Evolutionary conservation across 768 basidiomycete species (phyloP), one percentile per base, ranked within the genome.

Genomic region (Neoboletus subvelutipes): DNA sequence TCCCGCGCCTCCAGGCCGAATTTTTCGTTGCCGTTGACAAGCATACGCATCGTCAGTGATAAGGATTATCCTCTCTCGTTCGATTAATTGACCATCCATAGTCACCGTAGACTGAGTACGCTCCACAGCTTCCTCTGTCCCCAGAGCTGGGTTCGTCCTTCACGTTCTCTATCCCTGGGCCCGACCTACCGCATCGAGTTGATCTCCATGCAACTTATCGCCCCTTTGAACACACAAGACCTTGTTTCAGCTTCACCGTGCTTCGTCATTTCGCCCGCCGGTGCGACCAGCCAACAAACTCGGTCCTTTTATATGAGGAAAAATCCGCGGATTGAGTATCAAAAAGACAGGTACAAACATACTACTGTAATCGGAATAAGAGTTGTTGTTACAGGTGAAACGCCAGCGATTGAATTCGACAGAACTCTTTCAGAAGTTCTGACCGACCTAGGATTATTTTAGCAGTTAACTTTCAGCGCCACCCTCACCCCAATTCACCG

Each of bases 251-350:
- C 18, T 26, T 41, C 42, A 22, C 29, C 26, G 60, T 37, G 20
- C 60, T 41, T 62, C 60, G 55, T 31, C 37, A 41, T 57, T 61
- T 54, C 50, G 29, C 24, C 49, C 45, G 39, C 45, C 47, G 34
- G 45, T 41, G 3, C 20, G 17, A 29, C n/a, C 29, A 49, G 31
- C 49, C 39, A 24, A 45, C 29, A 29, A 50, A 34, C 36, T 9
- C 24, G 11, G 36, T n/a, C 24, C 10, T 6, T 45, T 29, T 7
- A 37, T 26, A 7, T 3, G 29, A 55, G 45, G 26, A 22, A 33
- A 36, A n/a, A 10, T 33, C 18, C 31, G 47, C 37, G 22, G 47
- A 39, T 18, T 0, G 36, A 29, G 46, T 43, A 17, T 18, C 55
- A n/a, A 31, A 6, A 22, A 18, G 52, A 20, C 4, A 20, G n/a